phyloP scores from a whole-genome alignment of 140 eudicot species.

The Eryngium alpinum region DNA sequence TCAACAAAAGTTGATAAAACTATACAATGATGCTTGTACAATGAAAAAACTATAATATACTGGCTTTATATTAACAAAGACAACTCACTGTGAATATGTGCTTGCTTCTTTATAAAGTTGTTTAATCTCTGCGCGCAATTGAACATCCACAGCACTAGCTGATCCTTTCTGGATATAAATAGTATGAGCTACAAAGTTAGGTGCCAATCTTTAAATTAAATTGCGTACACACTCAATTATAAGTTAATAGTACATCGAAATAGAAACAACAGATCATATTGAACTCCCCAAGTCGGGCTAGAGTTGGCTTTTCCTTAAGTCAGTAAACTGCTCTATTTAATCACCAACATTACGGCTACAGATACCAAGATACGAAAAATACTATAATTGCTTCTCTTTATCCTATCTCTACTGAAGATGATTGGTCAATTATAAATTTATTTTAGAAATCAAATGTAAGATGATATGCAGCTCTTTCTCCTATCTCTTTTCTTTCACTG shows the following conservation, averaged over 20 bases:
- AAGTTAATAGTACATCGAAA: not conserved
- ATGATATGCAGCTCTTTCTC: too few relatives aligned
- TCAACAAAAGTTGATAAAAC: not conserved
- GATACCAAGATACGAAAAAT: too few relatives aligned
- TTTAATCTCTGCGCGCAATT: slow-evolving; percentile 71
- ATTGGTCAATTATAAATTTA: too few relatives aligned
- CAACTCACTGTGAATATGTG: slow-evolving; percentile 63
- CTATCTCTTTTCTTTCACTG: too few relatives aligned
- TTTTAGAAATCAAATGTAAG: too few relatives aligned
- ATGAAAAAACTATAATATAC: not conserved
- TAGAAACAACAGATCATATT: too few relatives aligned
- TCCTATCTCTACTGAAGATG: too few relatives aligned
- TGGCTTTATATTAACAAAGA: not conserved
- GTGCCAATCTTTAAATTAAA: not conserved
- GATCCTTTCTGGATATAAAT: slow-evolving; percentile 46
- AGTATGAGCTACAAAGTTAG: not conserved
- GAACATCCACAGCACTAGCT: slow-evolving; percentile 31
- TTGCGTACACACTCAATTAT: not conserved
- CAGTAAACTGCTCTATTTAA: too few relatives aligned
- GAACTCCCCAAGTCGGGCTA: too few relatives aligned
- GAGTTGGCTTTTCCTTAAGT: too few relatives aligned
- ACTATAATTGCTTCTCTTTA: too few relatives aligned
- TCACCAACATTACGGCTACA: too few relatives aligned
- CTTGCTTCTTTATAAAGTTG: slow-evolving; percentile 68
- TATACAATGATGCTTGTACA: not conserved